These are phyloP conservation scores for Leccinum rimulosum DNA, from an alignment of 768 basidiomycete species.

Conservation along the genomic window DNA sequence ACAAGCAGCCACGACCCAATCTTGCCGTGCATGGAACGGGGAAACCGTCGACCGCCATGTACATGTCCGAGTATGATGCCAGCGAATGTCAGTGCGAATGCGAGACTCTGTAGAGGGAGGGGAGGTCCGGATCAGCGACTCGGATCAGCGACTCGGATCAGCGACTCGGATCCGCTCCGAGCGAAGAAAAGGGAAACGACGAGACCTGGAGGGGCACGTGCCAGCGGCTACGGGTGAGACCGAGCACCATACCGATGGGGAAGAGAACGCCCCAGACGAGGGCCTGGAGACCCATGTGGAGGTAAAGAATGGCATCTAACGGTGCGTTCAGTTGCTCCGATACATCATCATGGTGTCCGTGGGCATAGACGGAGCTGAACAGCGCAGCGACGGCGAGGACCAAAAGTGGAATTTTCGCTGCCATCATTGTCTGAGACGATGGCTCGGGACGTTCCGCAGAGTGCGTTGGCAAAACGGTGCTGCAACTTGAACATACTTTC, in stretches of 20 bases:
- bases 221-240: conserved; percentile 74
- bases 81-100: conserved; percentile 63
- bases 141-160: not conserved
- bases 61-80: conserved; percentile 83
- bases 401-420: not conserved
- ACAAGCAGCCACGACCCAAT: conserved; percentile 52
- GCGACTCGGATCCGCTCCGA: not conserved
- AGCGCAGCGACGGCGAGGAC: conserved; percentile 13
- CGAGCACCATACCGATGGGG: conserved; percentile 79
- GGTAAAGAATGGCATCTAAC: conserved; percentile 75
- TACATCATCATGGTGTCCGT: conserved; percentile 58
- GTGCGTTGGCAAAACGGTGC: not conserved
- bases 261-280: conserved; percentile 85
- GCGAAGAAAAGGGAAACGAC: not conserved
- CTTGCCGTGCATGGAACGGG: conserved; percentile 69
- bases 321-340: conserved; percentile 60
- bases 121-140: conserved; percentile 1
- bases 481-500: no score
- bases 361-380: conserved; percentile 35
- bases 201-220: conserved; percentile 82
- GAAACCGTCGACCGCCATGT: conserved; percentile 78
- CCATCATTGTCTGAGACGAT: conserved; percentile 2
- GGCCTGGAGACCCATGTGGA: conserved; percentile 79
- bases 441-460: not conserved
- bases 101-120: conserved; percentile 46